phyloP scores from a whole-genome alignment of 257 asterid genomes.

The Salvia splendens region DNA sequence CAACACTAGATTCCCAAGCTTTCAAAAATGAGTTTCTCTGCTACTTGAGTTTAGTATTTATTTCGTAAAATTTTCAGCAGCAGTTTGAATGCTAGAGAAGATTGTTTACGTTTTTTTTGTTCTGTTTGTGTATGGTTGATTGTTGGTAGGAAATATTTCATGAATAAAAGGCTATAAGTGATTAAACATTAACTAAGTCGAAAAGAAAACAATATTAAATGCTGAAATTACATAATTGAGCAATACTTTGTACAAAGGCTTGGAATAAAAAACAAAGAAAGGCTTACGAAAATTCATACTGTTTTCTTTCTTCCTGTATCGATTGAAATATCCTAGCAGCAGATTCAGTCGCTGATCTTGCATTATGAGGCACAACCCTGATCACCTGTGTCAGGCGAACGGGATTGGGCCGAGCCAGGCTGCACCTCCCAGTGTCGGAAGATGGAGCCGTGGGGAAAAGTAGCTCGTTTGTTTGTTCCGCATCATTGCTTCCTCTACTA shows the following conservation, averaged over 20 bases:
- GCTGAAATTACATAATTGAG: conserved; percentile 7
- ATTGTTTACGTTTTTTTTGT: background rate
- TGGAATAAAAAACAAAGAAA: background rate
- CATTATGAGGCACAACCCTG: conserved; percentile 73
- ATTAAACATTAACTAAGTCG: conserved; percentile 4
- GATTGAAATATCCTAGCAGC: conserved; percentile 80
- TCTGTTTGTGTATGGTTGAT: conserved; percentile 21
- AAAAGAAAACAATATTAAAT: background rate
- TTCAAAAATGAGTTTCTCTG: conserved; percentile 49
- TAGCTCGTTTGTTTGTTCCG: conserved; percentile 43
- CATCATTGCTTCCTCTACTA: conserved; percentile 25
- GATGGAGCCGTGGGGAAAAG: conserved; percentile 61
- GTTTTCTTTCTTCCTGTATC: conserved; percentile 75
- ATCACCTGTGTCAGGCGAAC: conserved; percentile 50
- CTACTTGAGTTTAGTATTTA: background rate
- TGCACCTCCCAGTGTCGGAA: conserved; percentile 19
- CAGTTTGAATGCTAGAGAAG: background rate
- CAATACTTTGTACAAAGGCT: background rate
- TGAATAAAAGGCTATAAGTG: background rate
- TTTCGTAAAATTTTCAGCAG: background rate
- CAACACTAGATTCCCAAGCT: conserved; percentile 61
- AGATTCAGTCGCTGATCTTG: conserved; percentile 69
- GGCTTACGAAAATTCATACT: conserved; percentile 37
- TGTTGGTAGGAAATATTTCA: background rate
- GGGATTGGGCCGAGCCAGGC: conserved; percentile 25